These are phyloP conservation scores for Moesziomyces sp. DNA, from an alignment of 1,284 basidiomycete species.

Conservation along the genomic window DNA sequence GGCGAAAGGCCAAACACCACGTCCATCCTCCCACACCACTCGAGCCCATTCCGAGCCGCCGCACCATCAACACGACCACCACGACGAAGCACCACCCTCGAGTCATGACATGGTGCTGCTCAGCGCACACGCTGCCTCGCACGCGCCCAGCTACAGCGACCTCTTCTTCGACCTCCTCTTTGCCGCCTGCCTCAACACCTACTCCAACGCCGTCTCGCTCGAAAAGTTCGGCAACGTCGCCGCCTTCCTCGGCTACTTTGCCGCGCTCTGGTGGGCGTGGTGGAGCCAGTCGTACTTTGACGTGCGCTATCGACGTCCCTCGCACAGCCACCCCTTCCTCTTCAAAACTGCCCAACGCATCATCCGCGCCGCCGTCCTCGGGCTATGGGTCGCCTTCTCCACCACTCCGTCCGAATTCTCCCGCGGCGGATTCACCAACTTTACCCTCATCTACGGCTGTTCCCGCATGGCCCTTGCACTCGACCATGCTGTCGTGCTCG, in stretches of 20 bases:
- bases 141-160: constrained; percentile 40
- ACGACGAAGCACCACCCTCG: background rate
- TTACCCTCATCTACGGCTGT: constrained; percentile 37
- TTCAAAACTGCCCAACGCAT: constrained; percentile 33
- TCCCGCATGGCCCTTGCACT: constrained; percentile 29
- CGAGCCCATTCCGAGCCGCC: background rate
- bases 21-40: background rate
- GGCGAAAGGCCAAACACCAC: background rate
- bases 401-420: constrained; percentile 50
- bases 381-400: constrained; percentile 43
- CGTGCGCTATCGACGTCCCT: constrained; percentile 33
- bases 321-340: constrained; percentile 13
- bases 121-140: constrained; percentile 16
- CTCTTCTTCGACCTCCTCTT: constrained; percentile 50
- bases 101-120: constrained; percentile 9
- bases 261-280: constrained; percentile 49
- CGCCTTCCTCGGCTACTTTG: constrained; percentile 41
- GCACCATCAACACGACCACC: background rate
- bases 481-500: constrained; percentile 18
- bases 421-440: constrained; percentile 39
- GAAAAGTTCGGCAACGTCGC: constrained; percentile 27
- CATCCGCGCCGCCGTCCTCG: constrained; percentile 31
- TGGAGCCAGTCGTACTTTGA: constrained; percentile 48
- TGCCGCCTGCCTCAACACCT: constrained; percentile 43
- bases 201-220: constrained; percentile 38